Base-by-base conservation (phyloP, 345 rosid genomes). In the Iberis pinnata region DNA sequence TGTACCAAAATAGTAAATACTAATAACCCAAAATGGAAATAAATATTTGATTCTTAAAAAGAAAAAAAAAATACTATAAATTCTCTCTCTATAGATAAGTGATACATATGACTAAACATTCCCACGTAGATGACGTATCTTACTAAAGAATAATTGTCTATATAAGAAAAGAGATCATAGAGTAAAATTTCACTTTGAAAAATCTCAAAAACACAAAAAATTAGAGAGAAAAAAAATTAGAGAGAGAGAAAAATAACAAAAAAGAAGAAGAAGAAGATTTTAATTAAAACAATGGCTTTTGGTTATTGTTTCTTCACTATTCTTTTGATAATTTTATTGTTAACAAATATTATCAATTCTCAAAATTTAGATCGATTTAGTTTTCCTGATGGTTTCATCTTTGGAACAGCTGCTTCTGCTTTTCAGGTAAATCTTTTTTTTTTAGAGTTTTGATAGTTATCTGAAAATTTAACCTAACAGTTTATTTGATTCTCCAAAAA, bases 391-490 rank as follows among this genome's bases (percentile, higher is more conserved):
- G 79, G 76, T 4, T 83, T 83, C 49, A 60, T 75, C 17, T 83
- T 83, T 16, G 92, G 92, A 17, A 83, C 92, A 0, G 92, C 92
- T 48, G 78, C 92, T 13, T 75, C 87, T 12, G 87, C 92, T 18
- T 83, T 69, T 68, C 92, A 83, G 82, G 92, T 83, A 33, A 4
- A n/a, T n/a, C n/a, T n/a, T 38, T 38, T 44, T 26, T 32, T 9
- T 32, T 22, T 22, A 22, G 6, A 22, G 8, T 58, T 35, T 35
- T 14, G 27, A 13, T 53, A 9, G 4, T 0, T n/a, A 8, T 25
- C 9, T n/a, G n/a, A n/a, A n/a, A n/a, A n/a, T n/a, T n/a, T n/a
- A n/a, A n/a, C n/a, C n/a, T n/a, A n/a, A n/a, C n/a, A n/a, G n/a
- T n/a, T n/a, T n/a, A n/a, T n/a, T n/a, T n/a, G n/a, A n/a, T n/a